A percentile compares a stretch with the other conserved stretches of the same genome.
Evolutionary conservation across 225 moss, liverwort and hornwort genomes (phyloP).

Genomic region (Lunularia cruciata): DNA sequence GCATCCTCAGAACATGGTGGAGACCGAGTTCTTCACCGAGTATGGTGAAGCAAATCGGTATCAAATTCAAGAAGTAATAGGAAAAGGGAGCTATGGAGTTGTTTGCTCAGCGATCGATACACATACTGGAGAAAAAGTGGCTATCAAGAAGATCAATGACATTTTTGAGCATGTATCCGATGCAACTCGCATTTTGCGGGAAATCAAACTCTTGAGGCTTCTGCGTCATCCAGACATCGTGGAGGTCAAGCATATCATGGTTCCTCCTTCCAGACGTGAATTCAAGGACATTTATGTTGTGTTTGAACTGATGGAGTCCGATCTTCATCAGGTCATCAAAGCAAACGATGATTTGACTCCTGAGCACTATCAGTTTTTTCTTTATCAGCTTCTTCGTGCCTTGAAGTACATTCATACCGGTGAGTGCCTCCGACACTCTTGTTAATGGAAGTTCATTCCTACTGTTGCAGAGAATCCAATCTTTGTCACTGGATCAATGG

Average conservation of each 20-base stretch:
- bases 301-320: constrained; percentile 99
- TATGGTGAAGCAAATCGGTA: constrained; percentile 99
- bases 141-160: constrained; percentile 99
- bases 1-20: constrained; percentile 82
- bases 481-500: not conserved
- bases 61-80: constrained; percentile 98
- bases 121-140: constrained; percentile 90
- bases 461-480: not conserved
- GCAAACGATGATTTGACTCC: constrained; percentile 99
- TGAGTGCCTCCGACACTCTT: constrained; percentile 10
- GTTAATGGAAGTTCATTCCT: not conserved
- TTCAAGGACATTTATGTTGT: constrained; percentile 99
- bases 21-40: constrained; percentile 99
- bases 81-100: constrained; percentile 98
- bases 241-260: constrained; percentile 99
- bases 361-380: constrained; percentile 97
- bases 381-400: constrained; percentile 96
- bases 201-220: constrained; percentile 95
- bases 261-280: constrained; percentile 97
- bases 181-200: constrained; percentile 95
- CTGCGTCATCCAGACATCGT: constrained; percentile 99
- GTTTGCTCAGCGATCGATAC: constrained; percentile 98
- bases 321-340: constrained; percentile 99
- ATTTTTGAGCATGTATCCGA: constrained; percentile 99
- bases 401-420: constrained; percentile 99